Evolutionary conservation across 352 stramenopile species (phyloP).

Genomic region (Globisporangium camurandrum): DNA sequence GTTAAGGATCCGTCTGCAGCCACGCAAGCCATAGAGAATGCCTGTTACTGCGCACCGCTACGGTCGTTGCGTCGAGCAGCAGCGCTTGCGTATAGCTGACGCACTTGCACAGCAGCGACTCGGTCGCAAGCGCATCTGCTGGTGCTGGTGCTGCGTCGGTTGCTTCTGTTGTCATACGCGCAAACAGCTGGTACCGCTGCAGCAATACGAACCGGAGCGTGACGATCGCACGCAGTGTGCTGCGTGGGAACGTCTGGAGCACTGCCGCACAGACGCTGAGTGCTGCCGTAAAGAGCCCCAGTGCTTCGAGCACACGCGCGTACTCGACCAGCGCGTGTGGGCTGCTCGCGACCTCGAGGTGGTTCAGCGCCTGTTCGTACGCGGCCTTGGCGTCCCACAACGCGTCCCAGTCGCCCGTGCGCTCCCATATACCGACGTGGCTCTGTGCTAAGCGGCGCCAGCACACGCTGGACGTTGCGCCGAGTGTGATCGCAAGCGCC

Average conservation of each 20-base stretch:
- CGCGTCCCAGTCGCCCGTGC: slow-evolving; percentile 41
- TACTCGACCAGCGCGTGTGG: slow-evolving; percentile 45
- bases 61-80: too few species aligned
- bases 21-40: too few species aligned
- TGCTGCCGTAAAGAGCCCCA: slow-evolving; percentile 39
- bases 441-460: slow-evolving; percentile 57
- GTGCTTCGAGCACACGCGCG: slow-evolving; percentile 35
- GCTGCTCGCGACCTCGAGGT: slow-evolving; percentile 41
- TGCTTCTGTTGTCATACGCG: too few species aligned
- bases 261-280: slow-evolving; percentile 41
- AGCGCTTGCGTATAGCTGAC: slow-evolving; percentile 19
- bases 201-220: slow-evolving; percentile 45
- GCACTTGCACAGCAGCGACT: too few species aligned
- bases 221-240: slow-evolving; percentile 28
- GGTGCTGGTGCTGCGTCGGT: too few species aligned
- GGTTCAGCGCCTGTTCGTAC: slow-evolving; percentile 46
- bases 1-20: background rate
- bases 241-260: slow-evolving; percentile 43
- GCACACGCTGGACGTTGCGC: slow-evolving; percentile 23
- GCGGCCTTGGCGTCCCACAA: slow-evolving; percentile 53
- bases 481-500: slow-evolving; percentile 39
- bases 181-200: slow-evolving; percentile 49
- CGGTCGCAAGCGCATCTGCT: slow-evolving; percentile 2
- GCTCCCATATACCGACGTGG: slow-evolving; percentile 37
- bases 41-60: too few species aligned